Evolutionary conservation across 2,329 filamentous ascomycete species (phyloP).

Genomic region (Microsporum ferrugineum): DNA sequence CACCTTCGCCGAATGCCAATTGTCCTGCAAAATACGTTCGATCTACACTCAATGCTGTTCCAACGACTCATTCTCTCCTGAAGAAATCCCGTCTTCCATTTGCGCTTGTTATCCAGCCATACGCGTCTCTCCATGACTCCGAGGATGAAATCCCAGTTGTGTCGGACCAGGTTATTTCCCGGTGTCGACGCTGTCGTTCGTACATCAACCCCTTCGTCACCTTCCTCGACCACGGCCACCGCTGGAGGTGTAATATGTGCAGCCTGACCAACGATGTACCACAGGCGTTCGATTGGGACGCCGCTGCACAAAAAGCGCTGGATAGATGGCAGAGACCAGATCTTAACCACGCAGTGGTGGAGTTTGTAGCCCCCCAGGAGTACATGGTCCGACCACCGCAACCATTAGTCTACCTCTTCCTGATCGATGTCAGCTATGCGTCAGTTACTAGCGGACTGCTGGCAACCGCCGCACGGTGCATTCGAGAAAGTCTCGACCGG

Average conservation of each 20-base stretch:
- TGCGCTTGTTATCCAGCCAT: constrained; percentile 90
- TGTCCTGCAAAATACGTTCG: constrained; percentile 89
- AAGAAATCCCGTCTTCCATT: constrained; percentile 97
- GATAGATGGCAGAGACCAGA: constrained; percentile 88
- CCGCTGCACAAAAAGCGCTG: constrained; percentile 75
- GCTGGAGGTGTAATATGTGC: constrained; percentile 99
- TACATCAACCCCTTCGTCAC: constrained; percentile 98
- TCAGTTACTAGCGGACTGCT: constrained; percentile 82
- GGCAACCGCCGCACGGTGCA: constrained; percentile 83
- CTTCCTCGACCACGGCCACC: constrained; percentile 91
- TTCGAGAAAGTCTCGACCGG: constrained; percentile 84
- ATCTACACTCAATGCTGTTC: constrained; percentile 87
- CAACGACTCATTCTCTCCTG: constrained; percentile 79
- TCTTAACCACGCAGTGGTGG: constrained; percentile 90
- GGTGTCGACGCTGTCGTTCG: constrained; percentile 86
- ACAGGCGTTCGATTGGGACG: constrained; percentile 98
- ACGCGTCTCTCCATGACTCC: constrained; percentile 80
- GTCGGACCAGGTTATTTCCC: constrained; percentile 92
- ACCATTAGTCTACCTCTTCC: constrained; percentile 87
- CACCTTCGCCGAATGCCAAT: constrained; percentile 80
- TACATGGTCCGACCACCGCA: constrained; percentile 98
- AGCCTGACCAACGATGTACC: constrained; percentile 97
- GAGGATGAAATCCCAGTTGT: constrained; percentile 87
- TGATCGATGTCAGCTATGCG: constrained; percentile 87
- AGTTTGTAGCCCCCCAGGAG: constrained; percentile 95